A percentile compares a stretch with the other conserved stretches of the same genome.
Conservation (phyloP, 306 rosid genomes). For the Crotalaria pallida region DNA sequence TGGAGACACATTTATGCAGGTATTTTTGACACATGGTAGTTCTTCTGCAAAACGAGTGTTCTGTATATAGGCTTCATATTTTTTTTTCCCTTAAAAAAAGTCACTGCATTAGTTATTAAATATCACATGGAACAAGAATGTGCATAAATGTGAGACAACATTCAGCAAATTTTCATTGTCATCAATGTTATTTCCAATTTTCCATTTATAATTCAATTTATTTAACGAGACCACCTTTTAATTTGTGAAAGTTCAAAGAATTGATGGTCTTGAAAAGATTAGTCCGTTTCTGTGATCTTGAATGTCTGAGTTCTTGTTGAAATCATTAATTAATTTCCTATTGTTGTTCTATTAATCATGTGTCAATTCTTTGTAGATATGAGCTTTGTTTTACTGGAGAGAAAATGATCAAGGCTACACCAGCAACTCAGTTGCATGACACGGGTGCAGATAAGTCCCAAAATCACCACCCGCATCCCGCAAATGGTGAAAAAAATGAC, state of each 20-base stretch:
- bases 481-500: slow-evolving; percentile 66
- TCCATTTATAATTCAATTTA: not conserved
- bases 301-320: slow-evolving; percentile 8
- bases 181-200: slow-evolving; percentile 1
- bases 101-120: not conserved
- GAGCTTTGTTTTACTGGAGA: slow-evolving; percentile 89
- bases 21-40: slow-evolving; percentile 24
- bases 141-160: not conserved
- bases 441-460: slow-evolving; percentile 55
- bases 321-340: not conserved
- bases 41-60: not conserved
- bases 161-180: not conserved
- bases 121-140: not conserved
- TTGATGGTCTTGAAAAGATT: not conserved
- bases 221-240: not conserved
- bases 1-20: slow-evolving; percentile 84
- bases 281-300: not conserved
- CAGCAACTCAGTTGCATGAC: slow-evolving; percentile 52
- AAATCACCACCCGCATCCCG: slow-evolving; percentile 49
- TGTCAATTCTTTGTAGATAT: slow-evolving; percentile 47
- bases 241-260: not conserved
- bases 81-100: not conserved
- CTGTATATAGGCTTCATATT: slow-evolving; percentile 5
- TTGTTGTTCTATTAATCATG: not conserved
- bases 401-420: slow-evolving; percentile 57